Evolutionary conservation across 2,329 filamentous ascomycete genomes (phyloP).

Genomic region (Fusarium pseudograminearum): DNA sequence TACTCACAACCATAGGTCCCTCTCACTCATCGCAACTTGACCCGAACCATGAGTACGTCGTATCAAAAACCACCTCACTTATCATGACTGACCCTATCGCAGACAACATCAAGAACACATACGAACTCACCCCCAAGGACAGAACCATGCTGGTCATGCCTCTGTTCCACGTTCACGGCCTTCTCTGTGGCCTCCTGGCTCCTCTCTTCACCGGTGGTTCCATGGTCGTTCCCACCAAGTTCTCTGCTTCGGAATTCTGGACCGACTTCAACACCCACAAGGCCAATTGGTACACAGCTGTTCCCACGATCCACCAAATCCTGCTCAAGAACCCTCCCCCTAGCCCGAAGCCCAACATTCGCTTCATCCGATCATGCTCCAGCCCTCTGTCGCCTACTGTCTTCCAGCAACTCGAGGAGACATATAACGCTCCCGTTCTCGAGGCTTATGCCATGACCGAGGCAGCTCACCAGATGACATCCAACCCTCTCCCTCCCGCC

Average conservation of each 20-base stretch:
- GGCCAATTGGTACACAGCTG: slow-evolving; percentile 92
- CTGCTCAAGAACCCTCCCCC: slow-evolving; percentile 80
- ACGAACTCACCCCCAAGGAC: slow-evolving; percentile 76
- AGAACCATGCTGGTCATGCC: slow-evolving; percentile 91
- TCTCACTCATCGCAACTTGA: slow-evolving; percentile 83
- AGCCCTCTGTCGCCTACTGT: slow-evolving; percentile 85
- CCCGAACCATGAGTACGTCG: slow-evolving; percentile 77
- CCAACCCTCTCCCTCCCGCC: slow-evolving; percentile 76
- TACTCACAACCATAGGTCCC: slow-evolving; percentile 66
- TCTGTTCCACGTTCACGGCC: slow-evolving; percentile 90
- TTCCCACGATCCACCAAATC: slow-evolving; percentile 94
- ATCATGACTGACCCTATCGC: slow-evolving; percentile 7
- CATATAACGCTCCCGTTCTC: slow-evolving; percentile 82
- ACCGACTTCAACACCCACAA: slow-evolving; percentile 76
- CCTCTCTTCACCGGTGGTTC: slow-evolving; percentile 82
- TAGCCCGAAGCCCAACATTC: slow-evolving; percentile 75
- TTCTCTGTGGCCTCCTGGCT: slow-evolving; percentile 84
- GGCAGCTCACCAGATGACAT: slow-evolving; percentile 87
- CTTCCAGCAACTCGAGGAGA: slow-evolving; percentile 81
- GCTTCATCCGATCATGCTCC: slow-evolving; percentile 90
- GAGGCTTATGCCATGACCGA: slow-evolving; percentile 96
- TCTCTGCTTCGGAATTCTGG: slow-evolving; percentile 89
- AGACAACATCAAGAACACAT: slow-evolving; percentile 84
- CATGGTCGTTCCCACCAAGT: slow-evolving; percentile 81
- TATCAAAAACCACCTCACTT: slow-evolving; percentile 40